These are phyloP conservation scores for Tilletia caries DNA, from an alignment of 1,284 basidiomycete species.

Conservation along the genomic window DNA sequence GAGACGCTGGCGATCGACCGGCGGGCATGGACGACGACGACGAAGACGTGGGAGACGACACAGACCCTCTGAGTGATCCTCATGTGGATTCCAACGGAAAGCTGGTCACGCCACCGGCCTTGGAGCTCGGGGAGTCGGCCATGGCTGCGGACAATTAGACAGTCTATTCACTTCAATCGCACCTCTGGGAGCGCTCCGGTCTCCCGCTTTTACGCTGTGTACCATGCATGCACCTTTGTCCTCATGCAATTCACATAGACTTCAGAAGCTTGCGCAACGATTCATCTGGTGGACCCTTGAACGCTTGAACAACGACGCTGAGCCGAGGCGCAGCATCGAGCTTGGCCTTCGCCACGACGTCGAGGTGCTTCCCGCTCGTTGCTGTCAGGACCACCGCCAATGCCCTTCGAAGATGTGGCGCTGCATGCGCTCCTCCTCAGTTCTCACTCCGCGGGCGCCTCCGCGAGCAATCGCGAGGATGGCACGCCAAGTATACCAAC, in stretches of 20 bases:
- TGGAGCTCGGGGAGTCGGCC: neutral
- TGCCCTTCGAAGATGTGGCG: conserved; percentile 11
- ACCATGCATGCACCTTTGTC: too few relatives aligned
- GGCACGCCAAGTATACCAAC: neutral
- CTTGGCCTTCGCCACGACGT: neutral
- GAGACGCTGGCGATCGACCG: too few relatives aligned
- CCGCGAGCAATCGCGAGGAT: neutral
- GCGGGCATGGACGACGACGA: neutral
- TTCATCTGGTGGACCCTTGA: neutral
- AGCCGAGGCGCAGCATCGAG: neutral
- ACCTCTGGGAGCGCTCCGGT: too few relatives aligned
- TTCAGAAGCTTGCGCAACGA: neutral
- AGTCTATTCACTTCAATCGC: too few relatives aligned
- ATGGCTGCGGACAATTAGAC: neutral
- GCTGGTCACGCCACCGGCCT: neutral
- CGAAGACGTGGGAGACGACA: neutral
- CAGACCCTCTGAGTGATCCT: neutral
- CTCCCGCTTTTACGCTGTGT: neutral
- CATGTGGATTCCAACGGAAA: neutral
- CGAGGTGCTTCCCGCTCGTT: too few relatives aligned
- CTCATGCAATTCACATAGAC: neutral
- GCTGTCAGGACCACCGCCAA: neutral
- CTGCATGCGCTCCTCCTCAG: conserved; percentile 2
- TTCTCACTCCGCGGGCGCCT: neutral
- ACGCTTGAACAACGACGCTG: too few relatives aligned